Percentiles rank a stretch among this genome's conserved stretches.
These are phyloP conservation scores for Candida bentonensis DNA, from an alignment of 805 yeast species.

Conservation along the genomic window DNA sequence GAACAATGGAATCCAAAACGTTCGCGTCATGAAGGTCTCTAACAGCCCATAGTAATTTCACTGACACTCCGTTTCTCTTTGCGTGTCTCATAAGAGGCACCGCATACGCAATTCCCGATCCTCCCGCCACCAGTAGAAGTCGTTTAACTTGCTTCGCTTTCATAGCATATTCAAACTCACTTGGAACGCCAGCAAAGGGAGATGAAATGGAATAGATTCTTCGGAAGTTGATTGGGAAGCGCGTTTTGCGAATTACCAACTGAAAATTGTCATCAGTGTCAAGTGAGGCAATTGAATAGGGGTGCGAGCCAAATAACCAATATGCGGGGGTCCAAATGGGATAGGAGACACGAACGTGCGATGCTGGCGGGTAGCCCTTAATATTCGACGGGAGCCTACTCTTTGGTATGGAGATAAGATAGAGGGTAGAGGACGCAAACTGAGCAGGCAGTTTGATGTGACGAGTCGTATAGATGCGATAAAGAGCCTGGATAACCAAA, in stretches of 20 bases:
- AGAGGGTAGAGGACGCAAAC: slow-evolving; percentile 33
- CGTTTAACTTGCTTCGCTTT: slow-evolving; percentile 7
- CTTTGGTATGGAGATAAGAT: slow-evolving; percentile 25
- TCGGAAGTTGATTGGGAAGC: slow-evolving; percentile 19
- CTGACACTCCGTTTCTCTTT: slow-evolving; percentile 62
- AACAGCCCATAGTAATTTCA: slow-evolving; percentile 75
- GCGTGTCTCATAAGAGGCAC: slow-evolving; percentile 65
- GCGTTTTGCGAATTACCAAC: slow-evolving; percentile 27
- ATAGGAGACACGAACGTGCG: slow-evolving; percentile 28
- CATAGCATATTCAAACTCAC: slow-evolving; percentile 12
- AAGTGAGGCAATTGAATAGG: slow-evolving; percentile 38
- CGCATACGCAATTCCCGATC: slow-evolving; percentile 74
- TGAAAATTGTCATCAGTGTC: slow-evolving; percentile 30
- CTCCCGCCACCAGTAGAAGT: slow-evolving; percentile 45
- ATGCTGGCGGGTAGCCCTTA: slow-evolving; percentile 31
- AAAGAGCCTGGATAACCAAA: slow-evolving; percentile 41
- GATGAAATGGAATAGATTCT: slow-evolving; percentile 27
- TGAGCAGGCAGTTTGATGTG: slow-evolving; percentile 22
- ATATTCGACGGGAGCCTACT: slow-evolving; percentile 19
- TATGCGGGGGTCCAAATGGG: slow-evolving; percentile 20
- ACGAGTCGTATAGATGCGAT: slow-evolving; percentile 27
- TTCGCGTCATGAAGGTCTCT: slow-evolving; percentile 32
- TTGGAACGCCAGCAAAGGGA: slow-evolving; percentile 23
- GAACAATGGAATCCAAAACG: neutral
- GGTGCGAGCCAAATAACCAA: slow-evolving; percentile 28